Evolutionary conservation across 176 grass and related monocot genomes (phyloP), one percentile per base, ranked within the genome.

Genomic region (Hordeum marinum): DNA sequence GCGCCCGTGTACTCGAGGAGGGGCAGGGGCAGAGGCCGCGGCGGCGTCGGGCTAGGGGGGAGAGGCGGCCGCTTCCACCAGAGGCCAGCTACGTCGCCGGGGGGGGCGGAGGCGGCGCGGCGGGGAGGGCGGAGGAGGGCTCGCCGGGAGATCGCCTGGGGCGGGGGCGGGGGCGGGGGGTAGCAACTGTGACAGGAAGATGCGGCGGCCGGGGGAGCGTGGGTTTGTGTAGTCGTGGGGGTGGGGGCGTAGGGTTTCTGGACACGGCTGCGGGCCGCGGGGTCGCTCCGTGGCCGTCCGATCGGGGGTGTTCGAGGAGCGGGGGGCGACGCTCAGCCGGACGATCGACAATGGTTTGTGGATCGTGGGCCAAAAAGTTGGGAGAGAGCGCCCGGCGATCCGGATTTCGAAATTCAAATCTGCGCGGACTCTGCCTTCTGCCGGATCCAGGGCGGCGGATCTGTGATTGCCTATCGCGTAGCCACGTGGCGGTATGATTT

Each of bases 361-460:
- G 40, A 29, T 9, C 25, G 39, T 42, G 59, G 18, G 18, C 7
- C 3, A 4, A 41, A 11, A 42, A 42, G 32, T 3, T 4, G 32
- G 4, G 58, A 27, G 76, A 2, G 37, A 63, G 23, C 58, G 59
- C 24, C 36, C 34, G 58, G 58, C 11, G 60, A 65, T 48, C 41
- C 17, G 61, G 40, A 7, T 80, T 80, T 80, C 78, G 62, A 80
- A 66, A 46, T 80, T 80, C 78, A 46, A 65, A 80, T 40, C 17
- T 42, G 15, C 9, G 21, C 37, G 52, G n/a, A 78, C 20, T 59
- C 31, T 17, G 46, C 5, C 43, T 29, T 29, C 29, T 46, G 43
- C 43, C 45, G 13, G 43, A 1, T 15, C 36, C 20, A 26, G 17
- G 14, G 71, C 7, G 42, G 36, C 52, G 8, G 41, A 46, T 73